Evolutionary conservation across 73 alveolate genomes (phyloP).

Genomic region (Blepharisma stoltei): DNA sequence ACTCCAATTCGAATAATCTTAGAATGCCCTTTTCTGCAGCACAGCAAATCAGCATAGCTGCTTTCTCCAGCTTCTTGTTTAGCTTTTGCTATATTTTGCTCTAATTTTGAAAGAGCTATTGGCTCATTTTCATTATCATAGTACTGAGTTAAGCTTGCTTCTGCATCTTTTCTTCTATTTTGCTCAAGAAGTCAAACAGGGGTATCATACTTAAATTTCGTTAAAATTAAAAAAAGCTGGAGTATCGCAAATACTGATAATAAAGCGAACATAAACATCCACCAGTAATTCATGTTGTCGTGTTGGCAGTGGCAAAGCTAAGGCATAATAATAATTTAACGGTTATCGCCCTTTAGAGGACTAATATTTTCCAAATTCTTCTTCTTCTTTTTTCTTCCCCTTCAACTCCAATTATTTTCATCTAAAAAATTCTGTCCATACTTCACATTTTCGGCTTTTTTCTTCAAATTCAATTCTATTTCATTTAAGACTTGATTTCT

Average conservation of each 20-base stretch:
- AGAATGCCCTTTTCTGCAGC: no score
- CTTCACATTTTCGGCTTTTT: no score
- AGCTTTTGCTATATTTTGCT: background rate
- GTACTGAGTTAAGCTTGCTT: background rate
- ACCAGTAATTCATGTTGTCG: background rate
- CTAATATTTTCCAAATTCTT: no score
- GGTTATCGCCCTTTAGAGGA: no score
- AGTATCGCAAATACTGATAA: background rate
- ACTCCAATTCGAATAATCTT: background rate
- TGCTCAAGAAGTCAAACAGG: background rate
- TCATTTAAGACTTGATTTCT: no score
- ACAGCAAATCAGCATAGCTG: background rate
- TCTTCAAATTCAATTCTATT: no score
- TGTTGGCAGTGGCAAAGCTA: slow-evolving; percentile 6
- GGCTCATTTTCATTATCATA: background rate
- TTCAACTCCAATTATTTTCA: no score
- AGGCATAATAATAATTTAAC: no score
- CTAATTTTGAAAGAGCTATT: background rate
- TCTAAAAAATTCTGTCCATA: no score
- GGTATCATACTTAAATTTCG: background rate
- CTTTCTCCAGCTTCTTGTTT: background rate
- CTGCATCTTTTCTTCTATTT: background rate
- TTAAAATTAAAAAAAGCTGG: background rate
- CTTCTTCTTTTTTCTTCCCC: no score
- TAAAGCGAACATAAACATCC: background rate